Conservation (phyloP, 2,329 filamentous ascomycete genomes). For the Epichloe sibirici region DNA sequence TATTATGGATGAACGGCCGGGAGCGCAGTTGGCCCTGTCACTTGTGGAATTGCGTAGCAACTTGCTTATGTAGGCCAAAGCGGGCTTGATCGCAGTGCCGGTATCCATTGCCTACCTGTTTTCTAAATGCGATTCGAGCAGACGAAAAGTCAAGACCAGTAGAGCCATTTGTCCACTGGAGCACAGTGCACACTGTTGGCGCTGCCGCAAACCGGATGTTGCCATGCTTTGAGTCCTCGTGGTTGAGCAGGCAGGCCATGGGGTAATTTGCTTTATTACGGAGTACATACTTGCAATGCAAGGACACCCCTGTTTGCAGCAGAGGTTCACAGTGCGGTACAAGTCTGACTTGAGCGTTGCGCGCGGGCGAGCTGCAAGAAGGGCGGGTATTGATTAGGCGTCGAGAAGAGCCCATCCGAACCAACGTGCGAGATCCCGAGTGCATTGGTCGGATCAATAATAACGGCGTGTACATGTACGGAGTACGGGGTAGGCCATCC, state of each 20-base stretch:
- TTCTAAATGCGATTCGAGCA: background rate
- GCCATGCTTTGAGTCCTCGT: background rate
- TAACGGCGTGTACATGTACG: too few species aligned
- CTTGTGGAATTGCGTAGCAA: background rate
- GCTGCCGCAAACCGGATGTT: background rate
- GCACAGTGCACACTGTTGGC: background rate
- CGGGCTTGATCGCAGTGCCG: background rate
- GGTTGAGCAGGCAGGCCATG: background rate
- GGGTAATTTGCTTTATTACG: background rate
- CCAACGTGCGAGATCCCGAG: background rate
- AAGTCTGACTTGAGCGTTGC: background rate
- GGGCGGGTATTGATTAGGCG: too few species aligned
- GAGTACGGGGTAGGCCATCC: background rate
- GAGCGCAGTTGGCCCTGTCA: background rate
- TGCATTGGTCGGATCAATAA: background rate
- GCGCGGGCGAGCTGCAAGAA: background rate
- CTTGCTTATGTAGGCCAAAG: background rate
- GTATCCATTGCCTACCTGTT: background rate
- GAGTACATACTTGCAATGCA: background rate
- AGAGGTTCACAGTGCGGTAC: background rate
- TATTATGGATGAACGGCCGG: background rate
- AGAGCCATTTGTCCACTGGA: background rate
- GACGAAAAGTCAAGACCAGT: background rate
- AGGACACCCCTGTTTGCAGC: constrained; percentile 3
- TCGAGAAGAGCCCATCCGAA: constrained; percentile 1